Base-by-base conservation (phyloP, 2,329 filamentous ascomycete genomes). In the Tetracladium maxilliforme region DNA sequence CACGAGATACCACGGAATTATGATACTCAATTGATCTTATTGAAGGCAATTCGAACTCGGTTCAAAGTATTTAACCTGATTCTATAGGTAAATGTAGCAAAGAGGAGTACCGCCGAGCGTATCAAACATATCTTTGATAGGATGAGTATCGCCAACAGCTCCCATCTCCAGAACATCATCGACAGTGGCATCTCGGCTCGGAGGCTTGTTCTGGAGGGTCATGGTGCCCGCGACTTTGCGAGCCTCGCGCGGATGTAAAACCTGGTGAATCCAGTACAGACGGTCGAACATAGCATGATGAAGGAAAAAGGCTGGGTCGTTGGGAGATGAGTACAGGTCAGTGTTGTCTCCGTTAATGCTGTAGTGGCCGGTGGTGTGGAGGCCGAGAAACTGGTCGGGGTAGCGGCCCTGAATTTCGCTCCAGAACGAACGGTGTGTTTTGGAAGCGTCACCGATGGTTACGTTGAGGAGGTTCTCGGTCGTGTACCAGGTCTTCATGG, bases 241-340 rank as follows among this genome's bases (percentile, higher is more conserved):
- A n/a, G n/a, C n/a, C n/a, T n/a, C n/a, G n/a, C n/a, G n/a, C n/a
- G n/a, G n/a, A n/a, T n/a, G n/a, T n/a, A n/a, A 49, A 34, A 60
- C 49, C 13, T 56, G 48, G 28, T 55, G 61, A 33, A 61, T 52
- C 39, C 53, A 60, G 39, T 56, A 59, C 23, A 56, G 43, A 9
- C 58, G 45, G 31, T 63, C 58, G 26, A 63, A 50, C 33, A 56
- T 47, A 0, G 42, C 53, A 27, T 61, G 58, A 31, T 62, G 56
- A 7, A 57, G 36, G 30, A 47, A 60, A 39, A 61, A 61, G 3
- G 39, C 52, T 3, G 58, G 58, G 29, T 61, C 58, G 5, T 51
- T 44, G 1, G 57, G 49, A 8, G 53, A 54, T 21, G 52, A 47
- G 31, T 50, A 51, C 32, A 55, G 45, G 31, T 61, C 58, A n/a